Evolutionary conservation across 192 early-diverging fungal species (phyloP), one percentile per base, ranked within the genome.

Genomic region (Jimgerdemannia flammicorona): DNA sequence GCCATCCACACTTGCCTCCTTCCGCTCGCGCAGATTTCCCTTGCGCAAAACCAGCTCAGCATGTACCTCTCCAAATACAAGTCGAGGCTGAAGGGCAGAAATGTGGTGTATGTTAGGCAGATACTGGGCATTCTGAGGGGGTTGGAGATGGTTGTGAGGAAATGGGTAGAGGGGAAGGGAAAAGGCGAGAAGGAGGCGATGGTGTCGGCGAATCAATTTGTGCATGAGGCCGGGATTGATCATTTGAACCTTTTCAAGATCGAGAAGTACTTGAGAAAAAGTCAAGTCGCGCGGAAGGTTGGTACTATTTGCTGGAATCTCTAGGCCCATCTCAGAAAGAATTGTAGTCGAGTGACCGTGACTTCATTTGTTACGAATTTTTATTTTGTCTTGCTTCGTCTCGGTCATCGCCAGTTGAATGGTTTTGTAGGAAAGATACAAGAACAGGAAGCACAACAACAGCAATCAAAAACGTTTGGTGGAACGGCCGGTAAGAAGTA

Each of bases 171-270:
- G n/a, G 44, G 64, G 4, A 43, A 20, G 44, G 43, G 20, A 17
- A 19, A 43, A 6, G 42, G 43, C 4, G 66, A 77, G 14, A 79
- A 73, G 9, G 81, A 81, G 20, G 67, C 66, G 3, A 81, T 93
- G 14, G 73, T 88, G 69, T 74, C 77, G 0, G 88, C 90, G 3
- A 90, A 90, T 75, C 91, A 95, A 67, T 94, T 95, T 81, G 74
- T 93, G 44, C 88, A 92, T 11, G 74, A 80, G 2, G 81, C 89
- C 7, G 81, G 84, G 14, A 90, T 94, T 41, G 94, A 95, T 67
- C 87, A 95, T 74, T 86, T 97, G 66, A 97, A 95, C 74, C 80
- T 95, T 42, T 95, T 92, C 82, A 94, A 93, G 77, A 83, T 95
- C 0, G 83, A 88, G 66, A 73, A 78, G 4, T 97, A 92, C 70